Evolutionary conservation across 192 early-diverging fungal species (phyloP).

Genomic region (Obelidium mucronatum): DNA sequence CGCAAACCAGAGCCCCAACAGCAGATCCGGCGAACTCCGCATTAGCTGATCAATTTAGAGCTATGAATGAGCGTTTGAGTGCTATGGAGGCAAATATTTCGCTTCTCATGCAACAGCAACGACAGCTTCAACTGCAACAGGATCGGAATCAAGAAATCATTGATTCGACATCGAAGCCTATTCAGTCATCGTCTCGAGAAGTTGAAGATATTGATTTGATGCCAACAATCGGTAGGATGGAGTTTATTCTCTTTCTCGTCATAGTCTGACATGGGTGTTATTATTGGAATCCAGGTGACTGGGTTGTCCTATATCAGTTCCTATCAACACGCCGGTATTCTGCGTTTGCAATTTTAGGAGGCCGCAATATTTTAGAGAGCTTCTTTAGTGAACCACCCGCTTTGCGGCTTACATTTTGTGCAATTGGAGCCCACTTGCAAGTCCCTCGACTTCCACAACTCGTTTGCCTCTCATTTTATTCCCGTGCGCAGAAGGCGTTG

Average conservation of each 20-base stretch:
- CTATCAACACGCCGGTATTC: background rate
- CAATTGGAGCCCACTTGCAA: slow-evolving; percentile 4
- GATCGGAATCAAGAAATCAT: too few relatives aligned
- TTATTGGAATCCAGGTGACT: too few relatives aligned
- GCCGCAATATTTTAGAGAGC: background rate
- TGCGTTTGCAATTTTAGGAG: background rate
- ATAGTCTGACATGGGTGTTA: too few relatives aligned
- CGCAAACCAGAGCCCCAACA: background rate
- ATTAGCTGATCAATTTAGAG: background rate
- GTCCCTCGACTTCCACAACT: background rate
- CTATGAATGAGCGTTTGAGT: background rate
- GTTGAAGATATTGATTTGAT: slow-evolving; percentile 9
- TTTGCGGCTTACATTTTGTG: slow-evolving; percentile 17
- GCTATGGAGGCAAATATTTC: background rate
- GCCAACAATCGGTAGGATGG: slow-evolving; percentile 8
- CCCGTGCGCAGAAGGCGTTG: background rate
- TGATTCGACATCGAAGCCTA: background rate
- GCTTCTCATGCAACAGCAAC: background rate
- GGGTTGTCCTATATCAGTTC: slow-evolving; percentile 11
- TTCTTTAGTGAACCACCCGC: slow-evolving; percentile 14
- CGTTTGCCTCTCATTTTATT: background rate
- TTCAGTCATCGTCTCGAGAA: too few relatives aligned
- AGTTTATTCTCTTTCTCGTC: too few relatives aligned
- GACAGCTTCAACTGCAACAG: too few relatives aligned
- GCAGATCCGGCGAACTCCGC: background rate